phyloP scores from a whole-genome alignment of 495 filamentous ascomycete species.

The Hypomontagnella submonticulosa region DNA sequence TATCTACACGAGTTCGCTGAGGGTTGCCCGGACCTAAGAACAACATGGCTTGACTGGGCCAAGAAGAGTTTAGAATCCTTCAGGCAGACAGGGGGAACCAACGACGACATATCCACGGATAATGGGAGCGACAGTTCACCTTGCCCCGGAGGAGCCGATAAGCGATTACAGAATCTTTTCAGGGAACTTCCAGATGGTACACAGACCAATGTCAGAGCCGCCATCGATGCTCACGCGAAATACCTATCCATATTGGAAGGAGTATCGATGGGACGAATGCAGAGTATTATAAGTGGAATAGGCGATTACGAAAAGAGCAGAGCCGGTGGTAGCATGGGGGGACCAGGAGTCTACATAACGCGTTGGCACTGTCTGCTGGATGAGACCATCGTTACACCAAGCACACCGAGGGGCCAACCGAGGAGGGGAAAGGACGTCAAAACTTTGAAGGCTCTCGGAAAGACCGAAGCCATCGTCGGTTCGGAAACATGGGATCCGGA shows the following conservation, averaged over 20 bases:
- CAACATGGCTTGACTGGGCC: constrained; percentile 62
- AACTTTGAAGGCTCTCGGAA: constrained; percentile 59
- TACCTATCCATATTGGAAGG: constrained; percentile 62
- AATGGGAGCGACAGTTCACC: background rate
- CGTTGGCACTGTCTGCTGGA: constrained; percentile 73
- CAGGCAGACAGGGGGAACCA: constrained; percentile 14
- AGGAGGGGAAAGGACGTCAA: constrained; percentile 64
- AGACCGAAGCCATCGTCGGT: constrained; percentile 56
- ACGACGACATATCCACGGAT: background rate
- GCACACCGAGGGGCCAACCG: constrained; percentile 52
- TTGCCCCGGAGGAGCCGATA: constrained; percentile 58
- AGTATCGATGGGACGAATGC: constrained; percentile 61
- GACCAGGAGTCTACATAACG: constrained; percentile 71
- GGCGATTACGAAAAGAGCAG: constrained; percentile 18
- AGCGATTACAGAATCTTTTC: constrained; percentile 59
- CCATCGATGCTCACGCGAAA: constrained; percentile 63
- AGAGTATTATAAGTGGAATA: constrained; percentile 53
- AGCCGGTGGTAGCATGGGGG: constrained; percentile 49
- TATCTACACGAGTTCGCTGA: constrained; percentile 71
- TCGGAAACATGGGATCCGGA: constrained; percentile 46
- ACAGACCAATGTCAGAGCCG: constrained; percentile 47
- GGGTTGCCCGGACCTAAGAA: constrained; percentile 67
- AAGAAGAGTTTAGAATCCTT: constrained; percentile 50
- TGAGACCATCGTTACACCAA: constrained; percentile 67
- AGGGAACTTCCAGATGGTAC: constrained; percentile 52